Conservation (phyloP, 768 basidiomycete species). For the Cubamyces sp. region DNA sequence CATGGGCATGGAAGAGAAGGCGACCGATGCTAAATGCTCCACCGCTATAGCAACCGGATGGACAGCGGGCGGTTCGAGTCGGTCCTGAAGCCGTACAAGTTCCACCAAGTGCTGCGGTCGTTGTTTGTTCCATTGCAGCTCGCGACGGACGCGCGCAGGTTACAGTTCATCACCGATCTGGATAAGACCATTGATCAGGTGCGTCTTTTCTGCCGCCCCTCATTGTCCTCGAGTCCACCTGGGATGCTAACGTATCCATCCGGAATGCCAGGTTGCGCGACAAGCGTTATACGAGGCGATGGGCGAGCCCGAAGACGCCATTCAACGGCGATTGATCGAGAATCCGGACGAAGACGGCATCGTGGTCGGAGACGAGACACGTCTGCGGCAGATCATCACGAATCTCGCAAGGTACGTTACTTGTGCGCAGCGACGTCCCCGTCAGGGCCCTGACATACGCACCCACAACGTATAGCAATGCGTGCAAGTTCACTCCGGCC, state of each 20-base stretch:
- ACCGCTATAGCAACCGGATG: slow-evolving; percentile 67
- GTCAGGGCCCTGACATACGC: not conserved
- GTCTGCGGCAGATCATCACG: slow-evolving; percentile 79
- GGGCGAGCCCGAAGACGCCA: slow-evolving; percentile 50
- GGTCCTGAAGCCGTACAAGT: slow-evolving; percentile 68
- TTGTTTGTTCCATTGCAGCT: slow-evolving; percentile 70
- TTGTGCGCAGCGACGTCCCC: not conserved
- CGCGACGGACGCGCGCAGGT: slow-evolving; percentile 65
- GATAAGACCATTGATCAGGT: slow-evolving; percentile 72
- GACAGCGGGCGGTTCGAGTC: slow-evolving; percentile 86
- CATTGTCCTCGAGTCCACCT: not conserved
- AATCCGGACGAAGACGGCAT: slow-evolving; percentile 61
- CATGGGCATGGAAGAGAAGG: not conserved
- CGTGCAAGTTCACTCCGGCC: slow-evolving; percentile 76
- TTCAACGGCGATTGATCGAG: slow-evolving; percentile 45
- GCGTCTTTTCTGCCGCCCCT: slow-evolving; percentile 20
- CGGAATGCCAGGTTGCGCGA: slow-evolving; percentile 52
- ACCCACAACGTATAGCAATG: slow-evolving; percentile 53
- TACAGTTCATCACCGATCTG: slow-evolving; percentile 69
- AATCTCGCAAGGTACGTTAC: slow-evolving; percentile 71
- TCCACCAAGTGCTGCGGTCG: slow-evolving; percentile 78
- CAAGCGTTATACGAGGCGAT: slow-evolving; percentile 61
- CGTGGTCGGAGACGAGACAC: slow-evolving; percentile 84
- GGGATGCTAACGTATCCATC: not conserved
- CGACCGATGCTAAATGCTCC: not conserved